Base-by-base conservation (phyloP, 306 rosid genomes). In the Cicer cuneatum region DNA sequence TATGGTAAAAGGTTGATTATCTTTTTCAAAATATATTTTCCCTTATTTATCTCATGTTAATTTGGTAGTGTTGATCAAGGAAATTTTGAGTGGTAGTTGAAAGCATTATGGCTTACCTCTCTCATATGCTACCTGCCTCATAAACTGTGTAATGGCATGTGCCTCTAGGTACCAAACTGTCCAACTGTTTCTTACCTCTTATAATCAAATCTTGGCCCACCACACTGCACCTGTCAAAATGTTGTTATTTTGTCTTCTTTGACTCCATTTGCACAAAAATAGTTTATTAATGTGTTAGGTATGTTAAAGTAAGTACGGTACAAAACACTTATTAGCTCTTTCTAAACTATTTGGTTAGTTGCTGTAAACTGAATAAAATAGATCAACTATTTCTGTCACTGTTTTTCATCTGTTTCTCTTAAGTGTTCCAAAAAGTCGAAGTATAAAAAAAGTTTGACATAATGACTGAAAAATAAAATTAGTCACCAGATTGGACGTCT, bases 61-160 rank as follows among this genome's bases (percentile, higher is more conserved):
- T 67, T 45, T 72, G 82, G 70, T 35, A 63, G 59, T 60, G 52
- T 71, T 69, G 29, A 13, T 78, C 66, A 40, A 53, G 75, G 74
- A 59, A 43, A 59, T 10, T 61, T 75, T 78, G 61, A 57, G 56
- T 78, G 89, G 93, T 89, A 66, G 89, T 77, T 89, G 88, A 71
- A 84, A 77, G 63, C 67, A 72, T 87, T 84, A 83, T 81, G 79
- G 74, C 41, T 75, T 38, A 61, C 79, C 59, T 63, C 73, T 73
- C 75, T 63, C 24, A 53, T 33, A 38, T 60, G 80, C 80, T 73
- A 84, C 84, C 80, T 89, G 86, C 80, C 72, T 81, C 72, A 63
- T 72, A 81, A 74, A 63, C 85, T 73, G 85, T 71, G 84, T 77
- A 81, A 82, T 60, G 74, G 83, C 96, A 85, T 79, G 92, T 83